Evolutionary conservation across 148 eudicot species (phyloP), one percentile per base, ranked within the genome.

Genomic region (Persicaria tinctoria): DNA sequence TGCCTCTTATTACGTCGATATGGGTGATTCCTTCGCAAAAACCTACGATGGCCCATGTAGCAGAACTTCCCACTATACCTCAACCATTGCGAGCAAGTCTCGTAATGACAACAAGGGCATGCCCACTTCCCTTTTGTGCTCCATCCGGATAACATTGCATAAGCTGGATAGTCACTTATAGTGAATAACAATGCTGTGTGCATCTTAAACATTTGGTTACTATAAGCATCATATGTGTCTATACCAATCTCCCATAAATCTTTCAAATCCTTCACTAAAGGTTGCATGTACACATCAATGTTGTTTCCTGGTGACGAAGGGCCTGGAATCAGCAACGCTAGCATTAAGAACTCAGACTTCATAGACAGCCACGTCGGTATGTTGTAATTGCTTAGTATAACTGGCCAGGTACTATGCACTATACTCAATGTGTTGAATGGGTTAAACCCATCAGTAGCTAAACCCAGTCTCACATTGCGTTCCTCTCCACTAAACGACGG

Each of bases 381-480:
- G 44, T 80, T 80, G 44, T 83, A 83, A 0, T 18, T 53, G 6
- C 72, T 47, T 6, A 74, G 23, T 5, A 83, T 71, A 11, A 83
- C 75, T 4, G 66, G 86, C 74, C 83, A 84, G 41, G 73, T 81
- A 45, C 78, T 77, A 74, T 77, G 55, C 3, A 74, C 41, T 48
- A 6, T 77, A 10, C 74, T 32, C 56, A 82, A 38, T 2, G 17
- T 57, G 0, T 57, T 66, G 46, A 66, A 77, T 38, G 78, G 80
- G 32, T 79, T 75, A 50, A 83, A 83, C 0, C 80, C 76, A 48
- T 79, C 80, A 46, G 50, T 76, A 20, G 78, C 79, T 60, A 83
- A 64, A 5, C 80, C 75, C 11, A 77, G 63, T 63, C 83, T 75
- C 1, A 80, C 77, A 77, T 74, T 76, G 3, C 59, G 70, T 18